Conservation (phyloP, 371 early-diverging fungal species). For the Apophysomyces sp. region DNA sequence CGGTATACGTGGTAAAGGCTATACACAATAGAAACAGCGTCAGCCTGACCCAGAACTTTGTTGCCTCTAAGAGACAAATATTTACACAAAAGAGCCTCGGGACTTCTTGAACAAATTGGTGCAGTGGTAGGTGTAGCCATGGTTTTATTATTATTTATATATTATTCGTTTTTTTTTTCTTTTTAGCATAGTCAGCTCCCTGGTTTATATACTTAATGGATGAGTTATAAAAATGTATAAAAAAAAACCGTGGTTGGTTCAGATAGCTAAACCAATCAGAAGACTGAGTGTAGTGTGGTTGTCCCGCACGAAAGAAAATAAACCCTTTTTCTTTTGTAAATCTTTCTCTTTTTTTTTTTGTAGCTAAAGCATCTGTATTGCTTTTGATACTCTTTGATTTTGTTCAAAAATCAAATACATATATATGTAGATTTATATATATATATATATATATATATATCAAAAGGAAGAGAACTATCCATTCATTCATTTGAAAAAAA, state of each 20-base stretch:
- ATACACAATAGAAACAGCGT: background rate
- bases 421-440: too few relatives aligned
- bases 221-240: background rate
- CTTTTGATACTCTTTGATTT: too few relatives aligned
- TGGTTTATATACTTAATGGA: background rate
- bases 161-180: background rate
- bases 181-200: background rate
- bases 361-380: too few relatives aligned
- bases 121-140: constrained; percentile 18
- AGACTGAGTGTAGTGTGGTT: too few relatives aligned
- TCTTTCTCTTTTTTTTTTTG: too few relatives aligned
- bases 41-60: background rate
- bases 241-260: background rate
- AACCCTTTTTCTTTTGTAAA: too few relatives aligned
- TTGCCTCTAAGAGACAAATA: background rate
- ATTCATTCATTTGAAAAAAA: too few relatives aligned
- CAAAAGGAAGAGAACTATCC: too few relatives aligned
- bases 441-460: too few relatives aligned
- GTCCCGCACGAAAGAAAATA: too few relatives aligned
- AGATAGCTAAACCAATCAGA: background rate
- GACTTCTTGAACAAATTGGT: constrained; percentile 43
- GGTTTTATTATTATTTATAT: background rate
- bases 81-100: constrained; percentile 48
- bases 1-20: constrained; percentile 48
- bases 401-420: too few relatives aligned